phyloP scores from a whole-genome alignment of 2,329 filamentous ascomycete species.

The Phialocephala subalpina region DNA sequence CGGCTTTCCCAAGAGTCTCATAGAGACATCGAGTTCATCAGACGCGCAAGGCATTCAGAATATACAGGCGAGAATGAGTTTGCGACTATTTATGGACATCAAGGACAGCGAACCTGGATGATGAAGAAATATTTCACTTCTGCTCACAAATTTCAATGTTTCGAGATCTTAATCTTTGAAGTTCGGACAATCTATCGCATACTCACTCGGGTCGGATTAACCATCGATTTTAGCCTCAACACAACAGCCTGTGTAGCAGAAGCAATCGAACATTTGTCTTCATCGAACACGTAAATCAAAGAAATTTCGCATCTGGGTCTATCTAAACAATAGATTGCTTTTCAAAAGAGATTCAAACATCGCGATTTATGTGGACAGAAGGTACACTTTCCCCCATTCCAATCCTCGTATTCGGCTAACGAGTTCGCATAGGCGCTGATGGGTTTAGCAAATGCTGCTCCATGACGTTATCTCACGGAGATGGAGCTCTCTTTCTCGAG shows the following conservation, averaged over 20 bases:
- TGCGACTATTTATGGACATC: no score
- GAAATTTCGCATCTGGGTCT: neutral
- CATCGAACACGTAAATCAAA: neutral
- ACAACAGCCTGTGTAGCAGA: slow-evolving; percentile 5
- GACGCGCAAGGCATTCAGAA: no score
- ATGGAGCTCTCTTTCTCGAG: neutral
- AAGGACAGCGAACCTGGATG: no score
- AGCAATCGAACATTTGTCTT: neutral
- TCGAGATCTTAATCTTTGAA: no score
- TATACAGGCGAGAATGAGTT: no score
- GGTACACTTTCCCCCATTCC: neutral
- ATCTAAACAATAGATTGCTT: no score
- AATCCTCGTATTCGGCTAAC: neutral
- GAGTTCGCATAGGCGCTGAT: neutral
- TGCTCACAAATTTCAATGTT: no score
- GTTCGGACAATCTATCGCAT: neutral
- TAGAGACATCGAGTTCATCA: no score
- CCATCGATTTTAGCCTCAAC: neutral
- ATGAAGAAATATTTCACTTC: neutral
- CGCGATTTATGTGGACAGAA: no score
- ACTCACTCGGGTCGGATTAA: neutral
- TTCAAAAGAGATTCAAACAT: no score
- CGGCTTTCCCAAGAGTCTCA: no score
- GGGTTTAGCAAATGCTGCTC: neutral
- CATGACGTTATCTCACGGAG: neutral